These are phyloP conservation scores for Westerdykella ornata DNA, from an alignment of 2,329 filamentous ascomycete genomes.

Conservation along the genomic window DNA sequence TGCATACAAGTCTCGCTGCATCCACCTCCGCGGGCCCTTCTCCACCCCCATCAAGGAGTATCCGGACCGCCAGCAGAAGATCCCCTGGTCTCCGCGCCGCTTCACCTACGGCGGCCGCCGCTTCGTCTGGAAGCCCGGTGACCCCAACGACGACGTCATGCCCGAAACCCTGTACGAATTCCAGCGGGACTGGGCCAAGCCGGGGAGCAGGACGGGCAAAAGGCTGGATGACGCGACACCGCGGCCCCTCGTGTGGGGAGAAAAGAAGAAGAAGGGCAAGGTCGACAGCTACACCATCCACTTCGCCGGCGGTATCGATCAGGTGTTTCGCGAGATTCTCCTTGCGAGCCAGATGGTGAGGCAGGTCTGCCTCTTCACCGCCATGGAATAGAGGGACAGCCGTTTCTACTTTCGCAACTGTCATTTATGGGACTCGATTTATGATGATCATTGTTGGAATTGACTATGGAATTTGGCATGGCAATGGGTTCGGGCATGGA, in stretches of 20 bases:
- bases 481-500: background rate
- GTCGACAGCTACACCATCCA: slow-evolving; percentile 36
- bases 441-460: too few species aligned
- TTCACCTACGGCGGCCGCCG: slow-evolving; percentile 34
- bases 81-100: slow-evolving; percentile 35
- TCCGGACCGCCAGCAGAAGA: slow-evolving; percentile 32
- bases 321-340: slow-evolving; percentile 33
- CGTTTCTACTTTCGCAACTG: background rate
- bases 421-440: too few species aligned
- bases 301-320: slow-evolving; percentile 34
- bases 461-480: background rate
- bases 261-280: slow-evolving; percentile 33
- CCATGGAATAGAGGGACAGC: slow-evolving; percentile 21
- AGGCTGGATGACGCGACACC: slow-evolving; percentile 28
- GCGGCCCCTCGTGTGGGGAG: slow-evolving; percentile 31
- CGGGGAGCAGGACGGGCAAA: slow-evolving; percentile 33
- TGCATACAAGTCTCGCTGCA: slow-evolving; percentile 34
- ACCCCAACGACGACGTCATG: slow-evolving; percentile 44
- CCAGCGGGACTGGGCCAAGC: slow-evolving; percentile 30
- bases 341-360: slow-evolving; percentile 36
- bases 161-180: slow-evolving; percentile 35
- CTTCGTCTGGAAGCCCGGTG: slow-evolving; percentile 41
- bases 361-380: slow-evolving; percentile 34
- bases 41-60: slow-evolving; percentile 32
- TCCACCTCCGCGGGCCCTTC: slow-evolving; percentile 30